Evolutionary conservation across 1,284 basidiomycete genomes (phyloP).

Genomic region (Rhodotorula sp.): DNA sequence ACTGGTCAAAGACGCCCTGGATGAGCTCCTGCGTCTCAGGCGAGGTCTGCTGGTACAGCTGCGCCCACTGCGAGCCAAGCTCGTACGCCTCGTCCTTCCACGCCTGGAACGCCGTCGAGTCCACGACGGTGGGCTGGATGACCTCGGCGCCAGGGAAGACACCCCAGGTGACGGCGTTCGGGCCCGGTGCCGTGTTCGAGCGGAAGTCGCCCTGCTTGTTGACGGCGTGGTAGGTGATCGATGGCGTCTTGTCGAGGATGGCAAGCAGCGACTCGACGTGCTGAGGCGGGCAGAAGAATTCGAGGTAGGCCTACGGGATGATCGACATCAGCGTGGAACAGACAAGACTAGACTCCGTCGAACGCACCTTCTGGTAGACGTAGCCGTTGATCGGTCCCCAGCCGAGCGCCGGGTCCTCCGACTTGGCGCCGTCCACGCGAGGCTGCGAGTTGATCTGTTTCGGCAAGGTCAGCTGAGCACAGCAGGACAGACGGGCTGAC

Average conservation of each 20-base stretch:
- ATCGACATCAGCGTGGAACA: not conserved
- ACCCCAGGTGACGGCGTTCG: constrained; percentile 99
- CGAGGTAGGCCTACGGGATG: constrained; percentile 79
- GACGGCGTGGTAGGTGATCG: constrained; percentile 93
- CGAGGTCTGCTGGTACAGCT: constrained; percentile 40
- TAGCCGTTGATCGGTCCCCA: constrained; percentile 56
- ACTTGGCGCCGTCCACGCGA: constrained; percentile 76
- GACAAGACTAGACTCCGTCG: too few relatives aligned
- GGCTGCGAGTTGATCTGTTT: constrained; percentile 83
- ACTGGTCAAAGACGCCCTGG: constrained; percentile 40
- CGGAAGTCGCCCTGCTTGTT: constrained; percentile 74
- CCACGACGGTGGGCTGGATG: constrained; percentile 96
- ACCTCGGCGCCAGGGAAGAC: constrained; percentile 99
- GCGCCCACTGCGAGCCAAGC: constrained; percentile 46
- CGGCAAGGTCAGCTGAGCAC: not conserved
- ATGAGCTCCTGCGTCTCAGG: constrained; percentile 40
- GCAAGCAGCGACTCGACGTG: constrained; percentile 74
- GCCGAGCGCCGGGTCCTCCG: constrained; percentile 61
- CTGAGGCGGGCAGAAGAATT: constrained; percentile 84
- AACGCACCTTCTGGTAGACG: constrained; percentile 53
- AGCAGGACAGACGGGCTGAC: not conserved
- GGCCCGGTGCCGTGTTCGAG: constrained; percentile 90
- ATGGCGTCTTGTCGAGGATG: constrained; percentile 73
- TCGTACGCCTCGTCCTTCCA: constrained; percentile 50
- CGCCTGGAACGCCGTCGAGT: constrained; percentile 82